A percentile compares a stretch with the other conserved stretches of the same genome.
phyloP scores from a whole-genome alignment of 495 filamentous ascomycete genomes.

The Talaromyces thailandensis region DNA sequence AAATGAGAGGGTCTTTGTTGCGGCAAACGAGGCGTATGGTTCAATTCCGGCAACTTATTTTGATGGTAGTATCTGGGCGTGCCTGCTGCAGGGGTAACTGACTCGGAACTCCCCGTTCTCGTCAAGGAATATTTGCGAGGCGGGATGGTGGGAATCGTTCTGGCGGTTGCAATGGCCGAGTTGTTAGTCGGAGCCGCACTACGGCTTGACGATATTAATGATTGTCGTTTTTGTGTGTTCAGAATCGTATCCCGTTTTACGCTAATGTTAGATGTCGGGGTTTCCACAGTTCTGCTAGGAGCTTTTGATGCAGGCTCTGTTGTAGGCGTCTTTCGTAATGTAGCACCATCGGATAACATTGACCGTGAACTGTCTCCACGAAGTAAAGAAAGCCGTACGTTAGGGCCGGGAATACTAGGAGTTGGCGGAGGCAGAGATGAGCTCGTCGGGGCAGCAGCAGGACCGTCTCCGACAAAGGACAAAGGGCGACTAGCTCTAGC shows the following conservation, averaged over 20 bases:
- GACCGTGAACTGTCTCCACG: background rate
- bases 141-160: background rate
- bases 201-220: background rate
- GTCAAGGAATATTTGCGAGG: conserved; percentile 2
- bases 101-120: background rate
- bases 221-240: background rate
- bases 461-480: background rate
- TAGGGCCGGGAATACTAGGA: background rate
- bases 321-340: background rate
- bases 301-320: background rate
- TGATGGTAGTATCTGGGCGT: background rate
- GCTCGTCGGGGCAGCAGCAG: background rate
- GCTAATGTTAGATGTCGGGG: background rate
- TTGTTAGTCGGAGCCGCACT: background rate
- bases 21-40: background rate
- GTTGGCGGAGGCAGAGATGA: background rate
- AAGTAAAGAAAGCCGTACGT: background rate
- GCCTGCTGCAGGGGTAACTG: background rate
- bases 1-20: background rate
- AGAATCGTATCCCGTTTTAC: background rate
- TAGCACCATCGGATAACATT: background rate
- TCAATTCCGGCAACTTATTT: background rate
- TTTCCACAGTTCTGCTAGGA: background rate
- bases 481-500: background rate
- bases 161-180: background rate